Conservation (phyloP, 176 grass and related monocot species). For the Bolboschoenus planiculmis region DNA sequence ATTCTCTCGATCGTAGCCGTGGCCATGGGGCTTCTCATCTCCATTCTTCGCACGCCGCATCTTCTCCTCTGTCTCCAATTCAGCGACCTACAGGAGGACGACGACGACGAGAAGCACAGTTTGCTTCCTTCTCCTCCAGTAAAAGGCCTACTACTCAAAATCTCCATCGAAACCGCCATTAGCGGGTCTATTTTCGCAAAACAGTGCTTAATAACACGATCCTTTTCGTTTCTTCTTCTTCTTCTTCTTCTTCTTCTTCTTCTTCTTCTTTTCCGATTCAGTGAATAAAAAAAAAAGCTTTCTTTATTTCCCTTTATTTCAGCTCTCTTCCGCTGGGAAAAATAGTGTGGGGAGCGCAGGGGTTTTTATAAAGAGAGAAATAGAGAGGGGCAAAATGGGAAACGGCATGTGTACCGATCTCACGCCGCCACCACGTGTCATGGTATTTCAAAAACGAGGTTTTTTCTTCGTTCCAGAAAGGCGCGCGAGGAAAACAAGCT, state of each 20-base stretch:
- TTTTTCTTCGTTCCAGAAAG: neutral
- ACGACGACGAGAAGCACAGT: neutral
- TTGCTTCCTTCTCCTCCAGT: neutral
- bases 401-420: too few species aligned
- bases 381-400: too few species aligned
- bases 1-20: slow-evolving; percentile 35
- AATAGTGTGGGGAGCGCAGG: too few species aligned
- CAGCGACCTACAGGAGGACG: neutral
- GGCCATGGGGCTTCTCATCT: slow-evolving; percentile 11
- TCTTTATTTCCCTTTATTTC: too few species aligned
- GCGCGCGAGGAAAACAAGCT: neutral
- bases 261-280: too few species aligned
- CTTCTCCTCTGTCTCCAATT: neutral
- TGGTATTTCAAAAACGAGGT: neutral
- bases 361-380: too few species aligned
- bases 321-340: too few species aligned
- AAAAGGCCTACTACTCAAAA: neutral
- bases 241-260: too few species aligned
- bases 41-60: neutral
- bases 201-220: too few species aligned
- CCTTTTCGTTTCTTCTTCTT: too few species aligned
- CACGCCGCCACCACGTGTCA: neutral
- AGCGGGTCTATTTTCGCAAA: neutral
- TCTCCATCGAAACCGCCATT: slow-evolving; percentile 7
- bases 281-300: too few species aligned